A percentile compares a stretch with the other conserved stretches of the same genome.
Evolutionary conservation across 2,329 filamentous ascomycete species (phyloP).

Genomic region (Madurella fahalii): DNA sequence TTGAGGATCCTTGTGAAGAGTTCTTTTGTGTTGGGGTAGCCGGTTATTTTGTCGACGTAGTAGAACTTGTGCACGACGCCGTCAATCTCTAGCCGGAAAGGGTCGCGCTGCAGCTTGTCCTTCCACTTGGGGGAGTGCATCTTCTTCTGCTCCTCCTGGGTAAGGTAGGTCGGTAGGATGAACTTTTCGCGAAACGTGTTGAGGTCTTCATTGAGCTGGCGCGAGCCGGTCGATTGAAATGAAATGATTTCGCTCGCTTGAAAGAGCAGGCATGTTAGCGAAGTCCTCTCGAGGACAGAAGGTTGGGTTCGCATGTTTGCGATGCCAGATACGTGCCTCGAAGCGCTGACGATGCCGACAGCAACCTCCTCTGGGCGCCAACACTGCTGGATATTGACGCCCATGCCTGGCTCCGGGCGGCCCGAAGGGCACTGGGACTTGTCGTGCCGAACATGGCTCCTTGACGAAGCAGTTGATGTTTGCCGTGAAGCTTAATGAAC

Average conservation of each 20-base stretch:
- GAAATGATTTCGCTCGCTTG: constrained; percentile 33
- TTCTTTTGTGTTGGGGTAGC: constrained; percentile 41
- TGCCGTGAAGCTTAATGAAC: background rate
- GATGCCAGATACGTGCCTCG: constrained; percentile 13
- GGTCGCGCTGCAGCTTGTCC: constrained; percentile 49
- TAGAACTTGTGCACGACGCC: constrained; percentile 51
- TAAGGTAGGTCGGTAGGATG: constrained; percentile 59
- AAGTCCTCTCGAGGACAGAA: background rate
- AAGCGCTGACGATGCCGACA: constrained; percentile 24
- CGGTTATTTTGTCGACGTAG: constrained; percentile 40
- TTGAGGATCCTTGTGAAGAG: constrained; percentile 37
- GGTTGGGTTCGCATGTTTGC: no score
- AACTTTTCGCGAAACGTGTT: constrained; percentile 52
- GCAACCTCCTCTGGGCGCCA: constrained; percentile 19
- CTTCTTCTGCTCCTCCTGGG: constrained; percentile 47
- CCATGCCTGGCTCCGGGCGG: constrained; percentile 17
- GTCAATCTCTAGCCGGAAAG: constrained; percentile 56
- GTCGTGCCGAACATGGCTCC: constrained; percentile 24
- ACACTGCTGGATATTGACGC: constrained; percentile 16
- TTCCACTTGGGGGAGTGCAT: constrained; percentile 47
- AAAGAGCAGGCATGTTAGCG: constrained; percentile 11
- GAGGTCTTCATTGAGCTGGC: constrained; percentile 52
- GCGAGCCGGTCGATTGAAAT: constrained; percentile 50
- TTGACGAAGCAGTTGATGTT: background rate
- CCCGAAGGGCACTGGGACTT: constrained; percentile 23